Conservation (phyloP, 1,284 basidiomycete genomes). For the Sporisorium sorghi region DNA sequence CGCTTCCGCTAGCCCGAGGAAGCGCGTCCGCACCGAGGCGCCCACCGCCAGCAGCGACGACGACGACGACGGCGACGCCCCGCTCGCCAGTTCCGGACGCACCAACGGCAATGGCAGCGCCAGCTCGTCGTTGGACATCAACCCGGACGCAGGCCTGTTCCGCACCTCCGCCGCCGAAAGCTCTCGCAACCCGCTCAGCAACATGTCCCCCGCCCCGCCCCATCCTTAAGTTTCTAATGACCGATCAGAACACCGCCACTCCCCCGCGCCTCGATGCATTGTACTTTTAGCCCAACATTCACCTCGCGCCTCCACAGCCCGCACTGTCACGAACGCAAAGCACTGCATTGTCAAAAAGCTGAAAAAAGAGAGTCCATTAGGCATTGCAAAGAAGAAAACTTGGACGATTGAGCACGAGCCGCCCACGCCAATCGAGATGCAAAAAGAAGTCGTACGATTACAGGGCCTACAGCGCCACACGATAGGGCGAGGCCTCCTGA, state of each 20-base stretch:
- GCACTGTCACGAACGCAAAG: not conserved
- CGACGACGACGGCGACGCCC: slow-evolving; percentile 26
- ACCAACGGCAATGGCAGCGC: slow-evolving; percentile 1
- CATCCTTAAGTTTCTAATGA: slow-evolving; percentile 1
- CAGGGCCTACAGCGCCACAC: slow-evolving; percentile 7
- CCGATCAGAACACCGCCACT: not conserved
- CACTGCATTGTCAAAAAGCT: not conserved
- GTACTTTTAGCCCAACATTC: slow-evolving; percentile 11
- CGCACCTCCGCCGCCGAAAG: not conserved
- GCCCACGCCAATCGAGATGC: no score
- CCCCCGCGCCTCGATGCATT: no score
- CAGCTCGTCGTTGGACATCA: slow-evolving; percentile 15
- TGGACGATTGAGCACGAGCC: not conserved
- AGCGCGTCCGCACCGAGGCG: slow-evolving; percentile 12
- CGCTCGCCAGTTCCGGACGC: slow-evolving; percentile 14
- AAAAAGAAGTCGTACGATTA: slow-evolving; percentile 3
- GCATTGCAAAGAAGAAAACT: not conserved
- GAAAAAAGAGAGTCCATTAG: slow-evolving; percentile 7
- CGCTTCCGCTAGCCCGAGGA: slow-evolving; percentile 4
- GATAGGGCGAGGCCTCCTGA: slow-evolving; percentile 2
- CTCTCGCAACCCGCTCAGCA: slow-evolving; percentile 29
- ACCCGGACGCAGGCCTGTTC: slow-evolving; percentile 36
- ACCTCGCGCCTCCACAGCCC: not conserved
- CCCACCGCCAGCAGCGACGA: not conserved
- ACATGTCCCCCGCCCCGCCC: slow-evolving; percentile 16